These are phyloP conservation scores for Podila epigama DNA, from an alignment of 192 early-diverging fungal genomes.

Conservation along the genomic window DNA sequence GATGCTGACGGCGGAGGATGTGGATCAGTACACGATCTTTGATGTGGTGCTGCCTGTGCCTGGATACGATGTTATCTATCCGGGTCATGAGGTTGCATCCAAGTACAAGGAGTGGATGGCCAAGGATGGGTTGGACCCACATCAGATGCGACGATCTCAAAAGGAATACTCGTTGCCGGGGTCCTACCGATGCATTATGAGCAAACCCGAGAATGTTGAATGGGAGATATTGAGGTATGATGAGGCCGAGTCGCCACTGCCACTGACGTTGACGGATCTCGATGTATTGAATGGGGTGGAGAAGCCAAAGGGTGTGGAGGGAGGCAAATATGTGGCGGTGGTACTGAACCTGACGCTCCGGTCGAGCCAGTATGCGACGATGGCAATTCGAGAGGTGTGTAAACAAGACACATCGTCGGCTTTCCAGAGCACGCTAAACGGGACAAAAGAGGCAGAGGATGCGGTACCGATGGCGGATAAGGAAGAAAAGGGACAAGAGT, in stretches of 20 bases:
- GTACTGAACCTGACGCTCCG: slow-evolving; percentile 79
- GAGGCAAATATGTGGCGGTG: slow-evolving; percentile 76
- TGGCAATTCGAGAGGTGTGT: slow-evolving; percentile 93
- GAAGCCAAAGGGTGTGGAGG: slow-evolving; percentile 26
- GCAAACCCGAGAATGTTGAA: slow-evolving; percentile 63
- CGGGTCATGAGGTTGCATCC: slow-evolving; percentile 71
- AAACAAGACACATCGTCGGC: slow-evolving; percentile 66
- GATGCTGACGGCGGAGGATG: slow-evolving; percentile 73
- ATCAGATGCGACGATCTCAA: slow-evolving; percentile 56
- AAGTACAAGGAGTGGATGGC: slow-evolving; percentile 78
- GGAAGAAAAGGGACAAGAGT: not conserved
- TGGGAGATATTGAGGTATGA: slow-evolving; percentile 73
- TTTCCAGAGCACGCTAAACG: slow-evolving; percentile 54
- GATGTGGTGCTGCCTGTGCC: slow-evolving; percentile 96
- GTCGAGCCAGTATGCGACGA: slow-evolving; percentile 93
- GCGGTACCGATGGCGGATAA: not conserved
- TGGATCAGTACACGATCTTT: slow-evolving; percentile 74
- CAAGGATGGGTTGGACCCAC: slow-evolving; percentile 74
- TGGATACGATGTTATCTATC: slow-evolving; percentile 81
- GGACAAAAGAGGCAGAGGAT: not conserved
- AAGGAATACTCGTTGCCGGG: slow-evolving; percentile 70
- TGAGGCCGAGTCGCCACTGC: slow-evolving; percentile 60
- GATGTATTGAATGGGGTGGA: slow-evolving; percentile 63
- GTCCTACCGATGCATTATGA: slow-evolving; percentile 70
- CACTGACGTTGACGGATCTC: slow-evolving; percentile 69